Evolutionary conservation across 2,329 filamentous ascomycete genomes (phyloP), one percentile per base, ranked within the genome.

Genomic region (Paecilomyces sp.): DNA sequence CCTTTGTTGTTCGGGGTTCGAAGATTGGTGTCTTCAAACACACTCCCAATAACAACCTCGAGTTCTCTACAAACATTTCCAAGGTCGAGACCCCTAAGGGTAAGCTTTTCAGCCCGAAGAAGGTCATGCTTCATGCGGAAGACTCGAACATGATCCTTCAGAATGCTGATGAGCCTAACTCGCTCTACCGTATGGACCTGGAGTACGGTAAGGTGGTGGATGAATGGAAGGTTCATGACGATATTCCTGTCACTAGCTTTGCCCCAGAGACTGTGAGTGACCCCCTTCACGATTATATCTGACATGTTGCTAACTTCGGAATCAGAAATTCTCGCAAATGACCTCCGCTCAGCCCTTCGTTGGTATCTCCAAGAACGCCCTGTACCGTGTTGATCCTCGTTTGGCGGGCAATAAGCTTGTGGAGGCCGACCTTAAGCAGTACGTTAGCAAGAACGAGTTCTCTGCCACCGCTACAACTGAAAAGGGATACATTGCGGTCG

Each of bases 11-110:
- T 52, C 89, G 94, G 64, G 94, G 94, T 33, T 94, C 92, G 67
- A 97, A 97, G 83, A 99, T 99, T 73, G 94, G 94, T 58, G 94
- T 99, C 50, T 99, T 99, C 84, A 97, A 95, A 75, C 94, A 99
- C 71, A 96, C 92, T 0, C 82, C 87, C 0, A 90, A 96, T 77
- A 95, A 97, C 73, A 88, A 93, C 65, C 83, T 99, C 15, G 90
- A 97, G 72, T 99, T 97, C 75, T 91, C 91, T 12, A 99, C 94
- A 61, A 97, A 92, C 65, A 99, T 99, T 69, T 96, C 91, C 62
- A 96, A 95, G 76, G 91, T 99, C 56, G 88, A 92, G 73, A 96
- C 93, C 0, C 91, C 92, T 1, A 85, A 85, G 53, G 94, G 94
- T 67, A 89, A 88, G 71, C 81, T 92, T 0, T 97, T 99, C 79